phyloP scores from a whole-genome alignment of 2,329 filamentous ascomycete genomes.

The Sclerotinia spermophila region DNA sequence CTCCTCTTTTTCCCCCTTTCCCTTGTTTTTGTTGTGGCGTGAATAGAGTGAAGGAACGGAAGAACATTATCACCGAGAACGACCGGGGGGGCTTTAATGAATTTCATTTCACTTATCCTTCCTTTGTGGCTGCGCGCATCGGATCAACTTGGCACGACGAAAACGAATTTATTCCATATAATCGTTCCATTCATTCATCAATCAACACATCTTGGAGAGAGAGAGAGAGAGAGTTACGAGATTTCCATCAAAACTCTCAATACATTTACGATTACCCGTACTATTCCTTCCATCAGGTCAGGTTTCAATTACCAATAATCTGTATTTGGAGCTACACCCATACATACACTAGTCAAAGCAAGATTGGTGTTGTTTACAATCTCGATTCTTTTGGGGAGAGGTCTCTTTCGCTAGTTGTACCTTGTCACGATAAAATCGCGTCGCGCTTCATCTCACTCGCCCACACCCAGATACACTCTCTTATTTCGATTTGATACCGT shows the following conservation, averaged over 20 bases:
- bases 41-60: not conserved
- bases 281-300: not conserved
- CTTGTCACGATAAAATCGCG: slow-evolving; percentile 18
- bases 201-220: not conserved
- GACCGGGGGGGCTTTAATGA: not conserved
- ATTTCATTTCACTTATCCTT: not conserved
- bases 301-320: not conserved
- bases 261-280: not conserved
- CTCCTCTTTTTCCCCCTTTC: not conserved
- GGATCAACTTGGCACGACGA: not conserved
- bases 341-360: not conserved
- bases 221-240: not conserved
- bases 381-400: slow-evolving; percentile 16
- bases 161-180: not conserved
- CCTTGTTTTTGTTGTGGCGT: not conserved
- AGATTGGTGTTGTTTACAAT: not conserved
- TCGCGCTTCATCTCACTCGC: slow-evolving; percentile 19
- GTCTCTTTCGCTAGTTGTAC: slow-evolving; percentile 32
- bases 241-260: not conserved
- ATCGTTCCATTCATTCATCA: not conserved
- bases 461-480: not conserved
- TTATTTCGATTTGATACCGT: not conserved
- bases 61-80: not conserved
- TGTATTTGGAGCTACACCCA: not conserved
- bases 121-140: slow-evolving; percentile 7